Evolutionary conservation across 257 asterid genomes (phyloP), one percentile per base, ranked within the genome.

Genomic region (Plantago elongata): DNA sequence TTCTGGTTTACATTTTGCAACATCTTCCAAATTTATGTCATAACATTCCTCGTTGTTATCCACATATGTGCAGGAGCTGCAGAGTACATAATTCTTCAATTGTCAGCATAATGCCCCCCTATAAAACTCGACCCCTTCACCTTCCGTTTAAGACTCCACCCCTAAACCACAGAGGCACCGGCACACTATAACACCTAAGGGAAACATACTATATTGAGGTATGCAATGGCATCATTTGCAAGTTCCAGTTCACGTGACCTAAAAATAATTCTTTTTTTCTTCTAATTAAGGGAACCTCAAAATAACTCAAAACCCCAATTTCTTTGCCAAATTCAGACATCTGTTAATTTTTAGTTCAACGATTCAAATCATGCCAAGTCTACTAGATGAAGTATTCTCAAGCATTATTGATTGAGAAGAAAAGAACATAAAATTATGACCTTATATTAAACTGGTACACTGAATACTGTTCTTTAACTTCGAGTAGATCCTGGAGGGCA

Each of bases 21-120:
- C 51, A 54, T 80, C 92, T 75, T 86, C 76, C 22, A 73, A 74
- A 22, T 69, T 77, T 40, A 86, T 82, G 52, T 83, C 93, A 75
- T 79, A 81, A 66, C 65, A 47, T 59, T 74, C 78, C 66, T 82
- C 88, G 47, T 70, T 74, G 51, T 72, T 66, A 65, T 84, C 95
- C 63, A 92, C 64, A 70, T 81, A 86, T 66, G 38, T 68, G 82
- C 95, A 89, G 3, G 88, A 81, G 66, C 97, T 91, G 89, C 74
- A 75, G 58, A 46, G 51, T 63, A 51, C 45, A 60, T 44, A 68
- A 57, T 43, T 63, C 56, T 42, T 60, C 65, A 64, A 57, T 51
- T 48, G 59, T 45, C 67, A 59, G 60, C 10, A 42, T 51, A 47
- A 22, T 16, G 40, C 40, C 40, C 27, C 27, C 27, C 27, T 1